Conservation (phyloP, 345 rosid genomes). For the Pistacia integerrima region DNA sequence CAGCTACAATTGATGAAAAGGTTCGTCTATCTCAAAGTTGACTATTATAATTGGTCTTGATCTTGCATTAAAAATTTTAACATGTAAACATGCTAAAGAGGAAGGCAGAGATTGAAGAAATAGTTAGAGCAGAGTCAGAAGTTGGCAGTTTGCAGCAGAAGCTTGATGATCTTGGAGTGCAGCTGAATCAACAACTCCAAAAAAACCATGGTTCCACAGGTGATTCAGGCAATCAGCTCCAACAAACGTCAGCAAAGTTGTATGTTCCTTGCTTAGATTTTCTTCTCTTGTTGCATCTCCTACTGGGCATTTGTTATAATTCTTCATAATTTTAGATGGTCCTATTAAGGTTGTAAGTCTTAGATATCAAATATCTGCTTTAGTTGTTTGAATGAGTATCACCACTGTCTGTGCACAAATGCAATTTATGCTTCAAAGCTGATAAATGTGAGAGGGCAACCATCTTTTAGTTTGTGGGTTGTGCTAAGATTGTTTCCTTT, state of each 20-base stretch:
- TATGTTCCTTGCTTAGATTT: slow-evolving; percentile 31
- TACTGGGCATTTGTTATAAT: not conserved
- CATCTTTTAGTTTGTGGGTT: not conserved
- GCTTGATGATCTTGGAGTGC: slow-evolving; percentile 57
- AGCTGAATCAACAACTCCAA: slow-evolving; percentile 49
- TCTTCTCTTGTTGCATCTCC: not conserved
- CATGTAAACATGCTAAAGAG: slow-evolving; percentile 41
- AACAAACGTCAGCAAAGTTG: slow-evolving; percentile 37
- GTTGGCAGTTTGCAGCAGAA: slow-evolving; percentile 57
- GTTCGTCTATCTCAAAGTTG: slow-evolving; percentile 35
- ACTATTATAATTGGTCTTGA: slow-evolving; percentile 18
- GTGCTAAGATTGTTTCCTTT: not conserved
- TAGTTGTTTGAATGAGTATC: not conserved
- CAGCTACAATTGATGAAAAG: slow-evolving; percentile 55
- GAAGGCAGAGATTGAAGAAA: slow-evolving; percentile 65
- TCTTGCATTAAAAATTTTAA: slow-evolving; percentile 26
- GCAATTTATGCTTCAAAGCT: slow-evolving; percentile 2
- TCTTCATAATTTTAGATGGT: not conserved
- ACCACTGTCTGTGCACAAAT: not conserved
- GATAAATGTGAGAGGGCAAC: not conserved
- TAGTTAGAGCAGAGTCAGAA: slow-evolving; percentile 64
- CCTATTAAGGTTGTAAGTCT: not conserved
- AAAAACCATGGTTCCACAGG: slow-evolving; percentile 37
- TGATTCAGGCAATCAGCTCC: slow-evolving; percentile 37
- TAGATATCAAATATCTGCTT: too few species aligned